phyloP scores from a whole-genome alignment of 805 yeast genomes.

The Diddensiella transvaalensis region DNA sequence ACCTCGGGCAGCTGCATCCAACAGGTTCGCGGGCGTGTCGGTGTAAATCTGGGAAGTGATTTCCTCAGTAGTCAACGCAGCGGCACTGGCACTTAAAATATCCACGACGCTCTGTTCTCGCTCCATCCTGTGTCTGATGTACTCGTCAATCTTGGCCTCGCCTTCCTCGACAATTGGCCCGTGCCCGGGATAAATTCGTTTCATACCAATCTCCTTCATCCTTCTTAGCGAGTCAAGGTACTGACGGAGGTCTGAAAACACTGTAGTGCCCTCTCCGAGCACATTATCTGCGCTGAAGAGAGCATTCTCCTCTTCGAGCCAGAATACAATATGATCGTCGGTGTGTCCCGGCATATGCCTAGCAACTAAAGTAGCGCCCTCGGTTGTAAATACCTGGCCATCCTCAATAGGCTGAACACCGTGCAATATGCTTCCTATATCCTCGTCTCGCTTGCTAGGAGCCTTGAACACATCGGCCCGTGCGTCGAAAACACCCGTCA shows the following conservation, averaged over 20 bases:
- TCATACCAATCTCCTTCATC: constrained; percentile 24
- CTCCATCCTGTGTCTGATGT: constrained; percentile 34
- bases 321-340: constrained; percentile 35
- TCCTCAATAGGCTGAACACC: constrained; percentile 21
- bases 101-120: constrained; percentile 33
- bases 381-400: constrained; percentile 26
- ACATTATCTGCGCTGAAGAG: constrained; percentile 37
- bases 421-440: background rate
- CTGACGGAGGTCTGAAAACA: constrained; percentile 30
- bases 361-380: constrained; percentile 30
- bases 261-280: constrained; percentile 38
- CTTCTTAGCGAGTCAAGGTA: constrained; percentile 31
- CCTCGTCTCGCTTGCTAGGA: background rate
- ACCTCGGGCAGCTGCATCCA: constrained; percentile 33
- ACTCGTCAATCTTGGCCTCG: constrained; percentile 28
- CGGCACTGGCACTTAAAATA: constrained; percentile 15
- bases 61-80: constrained; percentile 15
- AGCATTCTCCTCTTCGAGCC: constrained; percentile 34
- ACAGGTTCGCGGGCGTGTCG: constrained; percentile 26
- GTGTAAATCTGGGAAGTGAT: constrained; percentile 29
- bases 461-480: constrained; percentile 1
- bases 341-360: constrained; percentile 38
- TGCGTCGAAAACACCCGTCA: constrained; percentile 14
- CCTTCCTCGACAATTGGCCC: constrained; percentile 35
- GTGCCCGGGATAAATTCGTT: constrained; percentile 36